phyloP scores from a whole-genome alignment of 2,329 filamentous ascomycete species.

The Juglanconis oblonga region DNA sequence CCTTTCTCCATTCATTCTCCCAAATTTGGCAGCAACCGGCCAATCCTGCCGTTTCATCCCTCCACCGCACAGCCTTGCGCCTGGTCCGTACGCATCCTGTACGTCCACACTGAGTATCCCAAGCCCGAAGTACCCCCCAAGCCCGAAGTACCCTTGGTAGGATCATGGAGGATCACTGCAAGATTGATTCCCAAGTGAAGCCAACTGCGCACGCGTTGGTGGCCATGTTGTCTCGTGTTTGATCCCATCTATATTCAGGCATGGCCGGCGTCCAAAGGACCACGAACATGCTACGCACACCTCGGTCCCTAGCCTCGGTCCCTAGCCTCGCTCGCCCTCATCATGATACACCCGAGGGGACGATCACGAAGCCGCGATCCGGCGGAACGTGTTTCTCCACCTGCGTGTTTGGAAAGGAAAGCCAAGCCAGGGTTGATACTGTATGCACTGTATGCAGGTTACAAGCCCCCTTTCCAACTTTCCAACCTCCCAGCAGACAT shows the following conservation, averaged over 20 bases:
- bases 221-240: neutral
- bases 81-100: too few species aligned
- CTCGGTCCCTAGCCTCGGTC: neutral
- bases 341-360: constrained; percentile 6
- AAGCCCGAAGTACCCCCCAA: too few species aligned
- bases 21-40: constrained; percentile 12
- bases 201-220: neutral
- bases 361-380: constrained; percentile 8
- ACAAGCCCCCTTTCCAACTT: too few species aligned
- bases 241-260: neutral
- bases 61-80: neutral
- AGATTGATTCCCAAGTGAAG: neutral
- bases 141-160: too few species aligned
- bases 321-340: neutral
- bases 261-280: neutral
- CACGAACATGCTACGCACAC: neutral
- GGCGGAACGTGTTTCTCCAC: constrained; percentile 8
- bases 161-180: too few species aligned
- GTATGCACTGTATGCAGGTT: too few species aligned
- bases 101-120: neutral
- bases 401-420: too few species aligned
- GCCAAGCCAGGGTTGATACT: too few species aligned
- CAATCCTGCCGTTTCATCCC: constrained; percentile 11
- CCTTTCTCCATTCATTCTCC: neutral
- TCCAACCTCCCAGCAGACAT: too few species aligned